Base-by-base conservation (phyloP, 306 rosid species). In the Carpinus fangiana region DNA sequence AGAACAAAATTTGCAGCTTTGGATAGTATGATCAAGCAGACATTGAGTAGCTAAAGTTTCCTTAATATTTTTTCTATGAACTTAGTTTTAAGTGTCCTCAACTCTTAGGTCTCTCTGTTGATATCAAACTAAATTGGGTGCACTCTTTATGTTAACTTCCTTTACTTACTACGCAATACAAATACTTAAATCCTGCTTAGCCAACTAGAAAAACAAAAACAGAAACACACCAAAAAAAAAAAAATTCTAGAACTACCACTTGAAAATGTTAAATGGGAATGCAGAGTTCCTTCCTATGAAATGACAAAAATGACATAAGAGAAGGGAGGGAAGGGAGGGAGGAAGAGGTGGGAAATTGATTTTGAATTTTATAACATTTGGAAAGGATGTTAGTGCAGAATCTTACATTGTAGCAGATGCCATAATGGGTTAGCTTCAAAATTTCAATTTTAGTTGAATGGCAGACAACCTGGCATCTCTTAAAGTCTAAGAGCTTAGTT, bases 401-500 rank as follows among this genome's bases (percentile, higher is more conserved):
- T 64, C 16, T 14, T 64, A 62, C 31, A 26, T 62, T 62, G 43
- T 5, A 62, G 31, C 17, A 28, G n/a, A 18, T 17, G 7, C 14
- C 14, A 5, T 64, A 59, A 20, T 11, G 65, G 4, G 21, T 59
- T 23, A 21, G 65, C 34, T 59, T 59, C 36, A 59, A 59, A 59
- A 21, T 4, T 64, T 38, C 43, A 13, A 14, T 2, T 13, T 64
- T 34, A 34, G 0, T 31, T 28, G 21, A 62, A 62, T 16, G 11
- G 12, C 46, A 64, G 47, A 34, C 70, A 64, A 64, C 70, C 14
- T 66, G 51, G 72, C 72, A 66, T 66, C 72, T 66, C 12, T 31
- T 28, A 11, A 60, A 23, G 38, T 6, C 17, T 60, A 8, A 60
- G 38, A 61, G 67, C 67, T 4, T 13, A 28, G 28, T 61, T 28